Evolutionary conservation across 345 rosid genomes (phyloP).

Genomic region (Eucalyptus pauciflora): DNA sequence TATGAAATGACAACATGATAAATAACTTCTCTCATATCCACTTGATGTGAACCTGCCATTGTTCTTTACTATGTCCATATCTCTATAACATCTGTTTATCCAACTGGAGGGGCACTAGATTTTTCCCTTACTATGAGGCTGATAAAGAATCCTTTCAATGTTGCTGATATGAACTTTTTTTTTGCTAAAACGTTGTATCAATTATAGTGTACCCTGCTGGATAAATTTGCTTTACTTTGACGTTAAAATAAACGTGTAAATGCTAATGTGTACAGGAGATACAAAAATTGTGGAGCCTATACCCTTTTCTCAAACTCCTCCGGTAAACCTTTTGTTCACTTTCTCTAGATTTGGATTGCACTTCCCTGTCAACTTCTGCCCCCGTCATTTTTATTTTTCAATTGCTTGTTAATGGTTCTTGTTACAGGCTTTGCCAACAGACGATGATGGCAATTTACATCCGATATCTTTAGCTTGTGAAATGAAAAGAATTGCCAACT

Average conservation of each 20-base stretch:
- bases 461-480: constrained; percentile 14
- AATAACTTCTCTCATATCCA: background rate
- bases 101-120: background rate
- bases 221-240: background rate
- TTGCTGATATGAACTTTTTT: background rate
- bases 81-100: background rate
- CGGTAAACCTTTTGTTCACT: background rate
- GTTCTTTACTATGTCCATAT: background rate
- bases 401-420: background rate
- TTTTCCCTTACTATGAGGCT: background rate
- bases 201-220: background rate
- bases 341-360: background rate
- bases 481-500: constrained; percentile 21
- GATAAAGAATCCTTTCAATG: background rate
- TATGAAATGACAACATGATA: background rate
- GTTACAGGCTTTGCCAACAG: constrained; percentile 1
- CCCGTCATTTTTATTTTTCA: background rate
- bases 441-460: background rate
- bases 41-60: background rate
- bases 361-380: background rate
- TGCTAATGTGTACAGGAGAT: background rate
- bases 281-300: background rate
- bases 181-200: no score
- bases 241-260: background rate
- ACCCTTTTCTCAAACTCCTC: background rate